Percentiles rank a stretch among this genome's conserved stretches.
phyloP scores from a whole-genome alignment of 768 basidiomycete genomes.

The Mycena haematopus region DNA sequence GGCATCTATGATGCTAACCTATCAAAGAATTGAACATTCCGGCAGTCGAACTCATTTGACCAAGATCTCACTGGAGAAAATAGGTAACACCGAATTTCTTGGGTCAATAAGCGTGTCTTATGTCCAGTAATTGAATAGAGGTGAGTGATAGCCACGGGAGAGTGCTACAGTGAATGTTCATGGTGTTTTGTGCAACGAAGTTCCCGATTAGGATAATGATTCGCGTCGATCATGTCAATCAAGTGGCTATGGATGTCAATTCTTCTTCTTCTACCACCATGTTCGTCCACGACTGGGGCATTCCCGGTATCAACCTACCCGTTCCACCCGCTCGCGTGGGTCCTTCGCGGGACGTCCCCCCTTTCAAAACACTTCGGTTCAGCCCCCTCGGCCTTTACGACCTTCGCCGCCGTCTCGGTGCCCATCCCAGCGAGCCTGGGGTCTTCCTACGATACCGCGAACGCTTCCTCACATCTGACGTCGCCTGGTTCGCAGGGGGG shows the following conservation, averaged over 20 bases:
- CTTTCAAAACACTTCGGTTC: not conserved
- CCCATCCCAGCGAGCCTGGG: not conserved
- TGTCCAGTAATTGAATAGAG: no score
- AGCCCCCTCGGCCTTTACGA: conserved; percentile 5
- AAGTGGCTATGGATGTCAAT: not conserved
- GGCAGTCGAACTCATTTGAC: no score
- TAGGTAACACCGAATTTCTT: no score
- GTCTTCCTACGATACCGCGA: not conserved
- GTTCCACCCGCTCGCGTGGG: not conserved
- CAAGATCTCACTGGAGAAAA: no score
- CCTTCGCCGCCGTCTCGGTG: conserved; percentile 14
- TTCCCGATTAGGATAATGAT: no score
- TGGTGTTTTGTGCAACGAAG: no score
- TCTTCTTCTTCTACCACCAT: not conserved
- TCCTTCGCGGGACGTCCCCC: not conserved
- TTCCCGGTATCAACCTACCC: not conserved
- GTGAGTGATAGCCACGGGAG: no score
- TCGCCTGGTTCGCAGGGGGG: conserved; percentile 14
- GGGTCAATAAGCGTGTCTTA: no score
- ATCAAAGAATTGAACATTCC: no score
- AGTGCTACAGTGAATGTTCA: no score
- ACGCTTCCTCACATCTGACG: not conserved
- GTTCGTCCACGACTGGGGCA: not conserved
- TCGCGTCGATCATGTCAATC: not conserved
- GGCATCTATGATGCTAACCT: no score